Evolutionary conservation across 106 monocot genomes (phyloP).

Genomic region (Chionographis japonica): DNA sequence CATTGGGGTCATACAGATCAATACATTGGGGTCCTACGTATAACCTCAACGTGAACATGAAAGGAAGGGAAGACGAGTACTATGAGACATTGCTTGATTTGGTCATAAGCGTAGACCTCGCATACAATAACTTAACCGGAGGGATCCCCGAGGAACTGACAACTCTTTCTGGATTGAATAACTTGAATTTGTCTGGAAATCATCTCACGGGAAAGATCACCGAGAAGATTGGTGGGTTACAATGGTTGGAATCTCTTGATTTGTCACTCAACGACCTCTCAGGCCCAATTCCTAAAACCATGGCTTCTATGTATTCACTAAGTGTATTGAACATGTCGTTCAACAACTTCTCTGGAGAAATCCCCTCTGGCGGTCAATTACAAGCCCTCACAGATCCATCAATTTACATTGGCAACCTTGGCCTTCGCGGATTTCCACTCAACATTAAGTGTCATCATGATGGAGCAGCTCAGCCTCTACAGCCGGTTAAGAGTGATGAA

Average conservation of each 20-base stretch:
- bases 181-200: slow-evolving; percentile 21
- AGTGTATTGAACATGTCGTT: slow-evolving; percentile 12
- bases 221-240: not conserved
- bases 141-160: too few species aligned
- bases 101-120: not conserved
- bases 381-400: slow-evolving; percentile 7
- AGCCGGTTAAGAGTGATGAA: not conserved
- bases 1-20: too few species aligned
- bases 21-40: too few species aligned
- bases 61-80: too few species aligned
- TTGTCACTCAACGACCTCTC: slow-evolving; percentile 11
- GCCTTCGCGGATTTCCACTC: slow-evolving; percentile 18
- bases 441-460: not conserved
- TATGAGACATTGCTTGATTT: too few species aligned
- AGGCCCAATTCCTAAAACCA: slow-evolving; percentile 10
- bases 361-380: slow-evolving; percentile 18
- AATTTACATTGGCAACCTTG: slow-evolving; percentile 21
- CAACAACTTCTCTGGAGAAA: slow-evolving; percentile 21
- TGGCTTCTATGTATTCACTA: slow-evolving; percentile 4
- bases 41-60: too few species aligned
- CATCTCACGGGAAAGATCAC: slow-evolving; percentile 9
- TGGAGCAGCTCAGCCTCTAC: not conserved
- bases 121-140: not conserved
- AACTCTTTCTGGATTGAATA: not conserved
- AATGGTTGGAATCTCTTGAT: slow-evolving; percentile 14